A percentile compares a stretch with the other conserved stretches of the same genome.
phyloP scores from a whole-genome alignment of 73 alveolate species.

The Tetrahymena borealis region DNA sequence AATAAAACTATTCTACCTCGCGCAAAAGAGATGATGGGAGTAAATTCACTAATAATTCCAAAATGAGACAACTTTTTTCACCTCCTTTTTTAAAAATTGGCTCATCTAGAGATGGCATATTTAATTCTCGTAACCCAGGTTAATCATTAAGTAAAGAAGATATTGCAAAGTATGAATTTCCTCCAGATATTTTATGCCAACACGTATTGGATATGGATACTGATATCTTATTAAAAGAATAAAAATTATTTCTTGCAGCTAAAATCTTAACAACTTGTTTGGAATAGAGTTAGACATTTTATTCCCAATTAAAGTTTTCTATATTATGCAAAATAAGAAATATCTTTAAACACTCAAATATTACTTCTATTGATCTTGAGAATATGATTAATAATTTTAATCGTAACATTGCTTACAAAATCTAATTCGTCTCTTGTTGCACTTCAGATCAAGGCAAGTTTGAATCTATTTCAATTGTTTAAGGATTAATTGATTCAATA shows the following conservation, averaged over 20 bases:
- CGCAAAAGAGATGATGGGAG: not conserved
- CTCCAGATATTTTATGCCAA: not conserved
- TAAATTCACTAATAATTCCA: not conserved
- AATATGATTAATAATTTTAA: not conserved
- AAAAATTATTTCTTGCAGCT: not conserved
- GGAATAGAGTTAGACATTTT: not conserved
- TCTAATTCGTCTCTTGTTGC: not conserved
- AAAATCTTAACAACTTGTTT: not conserved
- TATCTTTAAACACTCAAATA: not conserved
- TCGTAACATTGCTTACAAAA: not conserved
- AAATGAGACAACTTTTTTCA: not conserved
- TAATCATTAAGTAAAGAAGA: not conserved
- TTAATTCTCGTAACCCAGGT: not conserved
- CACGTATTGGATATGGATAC: not conserved
- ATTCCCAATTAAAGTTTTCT: not conserved
- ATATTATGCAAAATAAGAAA: not conserved
- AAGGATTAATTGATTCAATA: not conserved
- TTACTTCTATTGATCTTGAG: not conserved
- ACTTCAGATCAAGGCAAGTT: not conserved
- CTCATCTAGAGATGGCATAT: not conserved
- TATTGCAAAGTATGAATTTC: not conserved
- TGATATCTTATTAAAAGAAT: not conserved
- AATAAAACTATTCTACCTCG: not conserved
- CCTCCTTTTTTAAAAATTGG: not conserved
- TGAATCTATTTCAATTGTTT: not conserved